Evolutionary conservation across 2,329 filamentous ascomycete genomes (phyloP), one percentile per base, ranked within the genome.

Genomic region (Pseudocercospora fijiensis): DNA sequence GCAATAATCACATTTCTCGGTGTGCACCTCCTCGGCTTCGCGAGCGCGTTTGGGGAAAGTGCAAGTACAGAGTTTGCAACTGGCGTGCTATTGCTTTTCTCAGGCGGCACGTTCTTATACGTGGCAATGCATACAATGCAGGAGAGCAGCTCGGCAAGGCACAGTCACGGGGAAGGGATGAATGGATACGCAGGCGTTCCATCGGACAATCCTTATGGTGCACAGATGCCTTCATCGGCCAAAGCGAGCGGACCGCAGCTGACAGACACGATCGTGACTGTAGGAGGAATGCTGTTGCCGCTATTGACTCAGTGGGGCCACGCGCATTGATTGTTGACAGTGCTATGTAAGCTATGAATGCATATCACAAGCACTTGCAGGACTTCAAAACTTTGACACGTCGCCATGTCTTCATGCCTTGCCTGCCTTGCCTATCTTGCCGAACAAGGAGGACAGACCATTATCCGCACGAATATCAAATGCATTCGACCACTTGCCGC

Each of bases 51-150:
- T 45, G 83, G 82, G 59, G 85, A 88, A 58, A 84, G 86, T 30
- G 62, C 68, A 55, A 82, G 83, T 20, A 87, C 90, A 62, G 86
- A 88, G 71, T 97, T 92, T 88, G 93, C 91, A 82, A 98, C 94
- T 0, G 95, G 95, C 24, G 91, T 96, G 83, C 80, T 98, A 49
- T 81, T 99, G 8, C 81, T 98, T n/a, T 99, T 99, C 75, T 96
- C 92, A 0, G 95, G 90, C 0, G 95, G 95, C 16, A 99, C 95
- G 0, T 99, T 99, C 75, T 78, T 99, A 89, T 97, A 98, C 74
- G 95, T 99, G 49, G 95, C 95, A 0, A 97, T 98, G 93, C 95
- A 99, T 75, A 92, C 93, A 0, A 96, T 98, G 92, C 91, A 96
- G 75, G 93, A 96, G 73, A 86, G 88, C 22, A 69, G 69, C 20